Conservation (phyloP, 352 stramenopile genomes). For the Globisporangium lucens region DNA sequence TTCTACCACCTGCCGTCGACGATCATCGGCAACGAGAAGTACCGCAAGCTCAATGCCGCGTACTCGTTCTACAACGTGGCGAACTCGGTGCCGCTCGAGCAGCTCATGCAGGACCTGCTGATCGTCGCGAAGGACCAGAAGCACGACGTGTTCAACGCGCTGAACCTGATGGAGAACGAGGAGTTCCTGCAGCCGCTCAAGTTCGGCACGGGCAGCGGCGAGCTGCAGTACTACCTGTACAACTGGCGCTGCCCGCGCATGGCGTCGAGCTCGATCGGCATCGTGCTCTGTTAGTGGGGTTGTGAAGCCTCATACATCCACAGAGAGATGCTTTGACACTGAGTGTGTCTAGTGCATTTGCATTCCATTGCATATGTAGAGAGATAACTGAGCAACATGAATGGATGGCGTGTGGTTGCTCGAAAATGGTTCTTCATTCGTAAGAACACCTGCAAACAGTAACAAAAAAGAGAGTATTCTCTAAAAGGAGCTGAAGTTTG, state of each 20-base stretch:
- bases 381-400: neutral
- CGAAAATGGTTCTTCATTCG: neutral
- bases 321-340: neutral
- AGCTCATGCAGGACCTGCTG: constrained; percentile 72
- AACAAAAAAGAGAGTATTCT: neutral
- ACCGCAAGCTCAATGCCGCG: constrained; percentile 94
- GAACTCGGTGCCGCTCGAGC: constrained; percentile 47
- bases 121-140: constrained; percentile 41
- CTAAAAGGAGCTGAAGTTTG: constrained; percentile 19
- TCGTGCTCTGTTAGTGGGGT: neutral
- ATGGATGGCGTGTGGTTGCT: neutral
- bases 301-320: neutral
- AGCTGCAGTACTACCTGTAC: constrained; percentile 65
- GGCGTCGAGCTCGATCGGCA: neutral
- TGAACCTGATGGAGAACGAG: constrained; percentile 56
- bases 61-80: constrained; percentile 99
- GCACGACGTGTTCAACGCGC: constrained; percentile 57
- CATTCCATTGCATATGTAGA: neutral
- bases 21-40: constrained; percentile 93
- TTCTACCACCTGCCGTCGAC: constrained; percentile 98
- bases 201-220: constrained; percentile 45
- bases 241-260: constrained; percentile 49
- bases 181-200: constrained; percentile 48
- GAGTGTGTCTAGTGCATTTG: neutral
- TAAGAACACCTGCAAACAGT: neutral